Evolutionary conservation across 1,284 basidiomycete species (phyloP).

Genomic region (Cutaneotrichosporon sp.): DNA sequence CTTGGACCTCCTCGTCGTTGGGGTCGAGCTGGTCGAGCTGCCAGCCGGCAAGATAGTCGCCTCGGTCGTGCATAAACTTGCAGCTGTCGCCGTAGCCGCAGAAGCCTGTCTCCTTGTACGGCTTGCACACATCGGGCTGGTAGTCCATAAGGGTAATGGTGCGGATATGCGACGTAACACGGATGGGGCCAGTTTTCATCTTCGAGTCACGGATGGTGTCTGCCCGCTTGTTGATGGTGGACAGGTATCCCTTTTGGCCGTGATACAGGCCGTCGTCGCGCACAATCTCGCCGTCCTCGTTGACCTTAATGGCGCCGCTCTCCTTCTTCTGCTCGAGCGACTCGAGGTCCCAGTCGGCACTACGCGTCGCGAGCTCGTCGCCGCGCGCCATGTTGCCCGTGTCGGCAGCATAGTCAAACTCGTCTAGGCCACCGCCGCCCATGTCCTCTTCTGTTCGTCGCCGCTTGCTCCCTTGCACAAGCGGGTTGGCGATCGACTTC

Average conservation of each 20-base stretch:
- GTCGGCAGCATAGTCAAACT: slow-evolving; percentile 54
- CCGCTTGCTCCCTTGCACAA: slow-evolving; percentile 80
- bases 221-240: slow-evolving; percentile 69
- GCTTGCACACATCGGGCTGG: slow-evolving; percentile 98
- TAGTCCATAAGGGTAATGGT: slow-evolving; percentile 96
- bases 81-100: slow-evolving; percentile 99
- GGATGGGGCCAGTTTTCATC: slow-evolving; percentile 81
- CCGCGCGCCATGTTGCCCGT: slow-evolving; percentile 29
- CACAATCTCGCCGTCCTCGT: slow-evolving; percentile 47
- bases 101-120: slow-evolving; percentile 99
- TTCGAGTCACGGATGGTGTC: slow-evolving; percentile 66
- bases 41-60: slow-evolving; percentile 90
- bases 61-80: slow-evolving; percentile 82
- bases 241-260: slow-evolving; percentile 75
- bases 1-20: slow-evolving; percentile 50
- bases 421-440: slow-evolving; percentile 56
- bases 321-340: slow-evolving; percentile 18
- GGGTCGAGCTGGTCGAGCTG: slow-evolving; percentile 67
- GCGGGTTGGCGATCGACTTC: slow-evolving; percentile 61
- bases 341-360: slow-evolving; percentile 50
- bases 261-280: slow-evolving; percentile 80
- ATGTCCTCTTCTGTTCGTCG: slow-evolving; percentile 59
- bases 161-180: slow-evolving; percentile 74
- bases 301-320: slow-evolving; percentile 30
- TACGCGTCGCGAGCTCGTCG: slow-evolving; percentile 46